Evolutionary conservation across 805 yeast species (phyloP).

Genomic region (Candida anglica): DNA sequence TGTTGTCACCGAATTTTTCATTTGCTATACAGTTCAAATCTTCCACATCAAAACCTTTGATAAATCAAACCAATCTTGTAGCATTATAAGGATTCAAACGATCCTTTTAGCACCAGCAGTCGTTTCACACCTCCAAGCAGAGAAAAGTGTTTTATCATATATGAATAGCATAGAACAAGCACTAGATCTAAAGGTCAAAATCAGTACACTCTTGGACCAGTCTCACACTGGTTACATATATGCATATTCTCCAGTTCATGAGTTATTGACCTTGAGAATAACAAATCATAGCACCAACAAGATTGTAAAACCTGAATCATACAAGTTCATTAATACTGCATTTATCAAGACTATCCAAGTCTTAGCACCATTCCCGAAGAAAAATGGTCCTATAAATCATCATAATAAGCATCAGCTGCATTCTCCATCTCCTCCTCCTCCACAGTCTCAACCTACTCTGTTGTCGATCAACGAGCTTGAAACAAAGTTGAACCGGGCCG

Average conservation of each 20-base stretch:
- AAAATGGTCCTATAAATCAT: constrained; percentile 14
- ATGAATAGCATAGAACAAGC: constrained; percentile 14
- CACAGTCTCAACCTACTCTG: constrained; percentile 15
- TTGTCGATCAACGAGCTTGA: constrained; percentile 15
- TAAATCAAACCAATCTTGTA: too few relatives aligned
- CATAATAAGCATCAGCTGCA: constrained; percentile 11
- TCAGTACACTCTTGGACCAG: constrained; percentile 57
- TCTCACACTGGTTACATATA: constrained; percentile 59
- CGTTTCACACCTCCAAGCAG: too few relatives aligned
- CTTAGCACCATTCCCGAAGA: constrained; percentile 25
- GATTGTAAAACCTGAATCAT: constrained; percentile 19
- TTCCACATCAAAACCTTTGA: too few relatives aligned
- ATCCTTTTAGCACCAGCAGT: too few relatives aligned
- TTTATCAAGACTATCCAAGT: constrained; percentile 54
- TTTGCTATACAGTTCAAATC: too few relatives aligned
- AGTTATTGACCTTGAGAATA: constrained; percentile 36
- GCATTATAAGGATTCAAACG: too few relatives aligned
- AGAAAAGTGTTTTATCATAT: not conserved
- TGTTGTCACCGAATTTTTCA: too few relatives aligned
- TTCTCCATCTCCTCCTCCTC: constrained; percentile 25
- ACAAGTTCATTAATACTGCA: constrained; percentile 52
- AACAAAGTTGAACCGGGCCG: constrained; percentile 22
- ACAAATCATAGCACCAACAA: constrained; percentile 10
- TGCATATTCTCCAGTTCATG: constrained; percentile 51
- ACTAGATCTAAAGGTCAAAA: constrained; percentile 43